phyloP scores from a whole-genome alignment of 768 basidiomycete genomes.

The Plicaturopsis crispa region DNA sequence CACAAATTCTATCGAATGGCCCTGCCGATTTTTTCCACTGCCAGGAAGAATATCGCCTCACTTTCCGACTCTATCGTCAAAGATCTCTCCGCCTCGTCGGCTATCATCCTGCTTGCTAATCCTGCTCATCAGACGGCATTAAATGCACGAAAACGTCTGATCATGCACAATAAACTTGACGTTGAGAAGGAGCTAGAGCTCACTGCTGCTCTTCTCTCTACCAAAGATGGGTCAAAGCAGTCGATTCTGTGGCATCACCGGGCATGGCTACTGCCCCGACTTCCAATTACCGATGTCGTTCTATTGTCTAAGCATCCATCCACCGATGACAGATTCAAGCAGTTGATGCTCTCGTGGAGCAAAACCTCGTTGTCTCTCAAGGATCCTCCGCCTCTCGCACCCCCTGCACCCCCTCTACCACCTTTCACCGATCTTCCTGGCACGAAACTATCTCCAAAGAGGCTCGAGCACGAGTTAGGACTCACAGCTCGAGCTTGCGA shows the following conservation, averaged over 20 bases:
- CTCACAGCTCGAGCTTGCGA: slow-evolving; percentile 45
- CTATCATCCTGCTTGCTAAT: slow-evolving; percentile 54
- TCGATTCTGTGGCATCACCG: slow-evolving; percentile 67
- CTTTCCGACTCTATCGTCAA: slow-evolving; percentile 9
- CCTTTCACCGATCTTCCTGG: slow-evolving; percentile 7
- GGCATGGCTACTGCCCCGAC: slow-evolving; percentile 47
- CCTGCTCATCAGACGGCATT: slow-evolving; percentile 65
- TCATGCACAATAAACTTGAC: slow-evolving; percentile 28
- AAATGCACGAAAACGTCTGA: slow-evolving; percentile 49
- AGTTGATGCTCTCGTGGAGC: slow-evolving; percentile 11
- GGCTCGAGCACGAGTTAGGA: slow-evolving; percentile 39
- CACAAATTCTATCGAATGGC: slow-evolving; percentile 44
- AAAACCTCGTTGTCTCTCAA: background rate
- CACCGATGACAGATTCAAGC: no score
- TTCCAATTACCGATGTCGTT: slow-evolving; percentile 10
- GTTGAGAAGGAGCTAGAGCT: slow-evolving; percentile 38
- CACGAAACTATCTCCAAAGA: slow-evolving; percentile 21
- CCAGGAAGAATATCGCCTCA: slow-evolving; percentile 9
- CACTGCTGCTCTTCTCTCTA: slow-evolving; percentile 39
- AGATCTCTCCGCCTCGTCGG: slow-evolving; percentile 26
- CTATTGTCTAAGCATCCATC: background rate
- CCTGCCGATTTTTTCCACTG: slow-evolving; percentile 23
- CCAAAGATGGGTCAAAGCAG: slow-evolving; percentile 52
- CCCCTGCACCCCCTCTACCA: no score
- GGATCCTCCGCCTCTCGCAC: no score